Evolutionary conservation across 768 basidiomycete genomes (phyloP).

Genomic region (Mycena amicta): DNA sequence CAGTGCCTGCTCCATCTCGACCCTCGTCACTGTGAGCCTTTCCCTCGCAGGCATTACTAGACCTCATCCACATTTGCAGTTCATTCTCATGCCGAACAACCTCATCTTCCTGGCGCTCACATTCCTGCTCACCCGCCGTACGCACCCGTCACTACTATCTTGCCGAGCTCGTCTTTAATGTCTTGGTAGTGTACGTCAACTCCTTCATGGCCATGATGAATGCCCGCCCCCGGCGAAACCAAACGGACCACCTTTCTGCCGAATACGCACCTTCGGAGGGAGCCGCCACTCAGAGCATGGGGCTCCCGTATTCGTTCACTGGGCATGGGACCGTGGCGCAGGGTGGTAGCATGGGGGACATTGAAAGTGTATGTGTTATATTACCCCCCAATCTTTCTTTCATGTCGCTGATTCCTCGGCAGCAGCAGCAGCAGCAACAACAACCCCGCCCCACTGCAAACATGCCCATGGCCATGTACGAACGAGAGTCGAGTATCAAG

Average conservation of each 20-base stretch:
- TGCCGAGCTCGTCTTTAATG: not conserved
- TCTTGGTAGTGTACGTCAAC: constrained; percentile 45
- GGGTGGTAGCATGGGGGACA: not conserved
- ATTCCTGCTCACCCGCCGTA: constrained; percentile 48
- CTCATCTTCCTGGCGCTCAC: constrained; percentile 47
- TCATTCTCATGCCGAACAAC: constrained; percentile 45
- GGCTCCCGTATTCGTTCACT: not conserved
- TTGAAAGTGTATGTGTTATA: not conserved
- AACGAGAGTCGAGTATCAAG: not conserved
- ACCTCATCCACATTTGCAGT: constrained; percentile 29
- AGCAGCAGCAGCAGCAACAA: not conserved
- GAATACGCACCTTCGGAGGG: not conserved
- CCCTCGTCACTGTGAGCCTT: constrained; percentile 41
- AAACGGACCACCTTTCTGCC: not conserved
- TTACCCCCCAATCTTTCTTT: not conserved
- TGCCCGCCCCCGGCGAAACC: constrained; percentile 10
- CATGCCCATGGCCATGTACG: not conserved
- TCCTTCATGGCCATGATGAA: constrained; percentile 38
- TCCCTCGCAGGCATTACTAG: not conserved
- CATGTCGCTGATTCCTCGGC: not conserved
- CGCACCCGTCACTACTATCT: constrained; percentile 12
- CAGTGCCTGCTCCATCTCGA: constrained; percentile 48
- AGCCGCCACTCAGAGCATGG: not conserved
- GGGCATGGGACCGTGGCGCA: not conserved
- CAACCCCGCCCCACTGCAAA: not conserved